Base-by-base conservation (phyloP, 2,329 filamentous ascomycete genomes). In the Monilinia aucupariae region DNA sequence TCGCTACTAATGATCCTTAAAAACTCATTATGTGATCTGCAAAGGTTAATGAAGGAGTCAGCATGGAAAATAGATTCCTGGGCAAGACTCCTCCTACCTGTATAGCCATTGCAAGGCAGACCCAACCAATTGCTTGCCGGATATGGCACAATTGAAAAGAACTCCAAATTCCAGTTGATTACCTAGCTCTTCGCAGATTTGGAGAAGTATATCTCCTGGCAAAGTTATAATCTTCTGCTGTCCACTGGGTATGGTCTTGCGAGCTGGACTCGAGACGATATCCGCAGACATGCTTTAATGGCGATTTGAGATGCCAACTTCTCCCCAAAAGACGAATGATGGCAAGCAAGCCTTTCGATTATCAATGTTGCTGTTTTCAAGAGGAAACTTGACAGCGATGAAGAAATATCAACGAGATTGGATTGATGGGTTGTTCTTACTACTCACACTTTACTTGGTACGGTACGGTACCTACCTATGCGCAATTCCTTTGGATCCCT, bases 101-200 rank as follows among this genome's bases (percentile, higher is more conserved):
- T 89, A 90, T 5, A 90, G 76, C 65, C 82, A 79, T 51, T 82
- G 80, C 50, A 90, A 74, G 8, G 86, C 85, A 61, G 85, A 78
- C 27, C 78, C 77, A 2, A 84, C 85, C 50, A 89, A 75, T 62
- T 78, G 76, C 66, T 79, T 83, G 67, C 80, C 82, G 58, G 83
- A 74, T 49, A 80, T 77, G 41, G 85, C 80, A 70, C 83, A 85
- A 62, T 77, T 80, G 74, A 83, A 88, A 12, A 90, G 78, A 7
- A 83, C 82, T 20, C 78, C 75, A 70, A 87, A 87, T 65, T 88
- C 84, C 53, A 76, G 77, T 62, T 80, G 76, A 17, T 75, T 74
- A 6, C 81, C 80, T 39, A 90, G 77, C 70, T 86, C 82, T 63
- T 83, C 78, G 63, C 82, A 86, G 54, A 90, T 76, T 27, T 87